phyloP scores from a whole-genome alignment of 140 eudicot genomes.

The Eryngium alpinum region DNA sequence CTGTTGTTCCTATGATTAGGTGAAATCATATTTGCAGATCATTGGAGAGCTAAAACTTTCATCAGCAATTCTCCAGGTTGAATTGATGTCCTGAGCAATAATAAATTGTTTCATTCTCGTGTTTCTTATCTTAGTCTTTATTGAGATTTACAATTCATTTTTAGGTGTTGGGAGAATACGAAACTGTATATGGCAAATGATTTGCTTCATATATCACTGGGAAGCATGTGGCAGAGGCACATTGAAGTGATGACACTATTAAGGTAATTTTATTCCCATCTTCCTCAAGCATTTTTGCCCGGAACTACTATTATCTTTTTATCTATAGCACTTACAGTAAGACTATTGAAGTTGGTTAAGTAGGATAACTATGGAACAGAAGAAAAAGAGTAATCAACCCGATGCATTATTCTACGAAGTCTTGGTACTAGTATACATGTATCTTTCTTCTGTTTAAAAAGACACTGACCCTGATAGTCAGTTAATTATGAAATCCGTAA shows the following conservation, averaged over 20 bases:
- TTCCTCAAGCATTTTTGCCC: background rate
- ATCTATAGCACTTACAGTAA: background rate
- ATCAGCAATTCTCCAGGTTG: slow-evolving; percentile 90
- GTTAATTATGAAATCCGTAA: background rate
- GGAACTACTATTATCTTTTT: background rate
- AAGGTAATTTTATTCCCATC: slow-evolving; percentile 38
- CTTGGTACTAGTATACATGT: background rate
- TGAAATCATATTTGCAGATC: slow-evolving; percentile 79
- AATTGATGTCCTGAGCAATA: slow-evolving; percentile 2
- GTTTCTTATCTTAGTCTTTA: slow-evolving; percentile 13
- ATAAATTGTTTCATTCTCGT: background rate
- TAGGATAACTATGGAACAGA: background rate
- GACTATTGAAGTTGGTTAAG: background rate
- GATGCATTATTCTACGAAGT: background rate
- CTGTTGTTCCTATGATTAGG: slow-evolving; percentile 48
- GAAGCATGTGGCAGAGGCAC: slow-evolving; percentile 91
- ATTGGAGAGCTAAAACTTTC: slow-evolving; percentile 97
- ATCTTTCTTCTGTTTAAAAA: background rate
- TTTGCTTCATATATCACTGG: slow-evolving; percentile 94
- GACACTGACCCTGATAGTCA: too few relatives aligned
- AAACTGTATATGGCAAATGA: slow-evolving; percentile 88
- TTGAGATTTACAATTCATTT: slow-evolving; percentile 57
- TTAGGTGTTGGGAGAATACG: slow-evolving; percentile 99
- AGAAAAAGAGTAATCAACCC: background rate
- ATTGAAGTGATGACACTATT: slow-evolving; percentile 82